Percentiles rank a stretch among this genome's conserved stretches.
phyloP scores from a whole-genome alignment of 768 basidiomycete species.

The Lepiota brunneoincarnata region DNA sequence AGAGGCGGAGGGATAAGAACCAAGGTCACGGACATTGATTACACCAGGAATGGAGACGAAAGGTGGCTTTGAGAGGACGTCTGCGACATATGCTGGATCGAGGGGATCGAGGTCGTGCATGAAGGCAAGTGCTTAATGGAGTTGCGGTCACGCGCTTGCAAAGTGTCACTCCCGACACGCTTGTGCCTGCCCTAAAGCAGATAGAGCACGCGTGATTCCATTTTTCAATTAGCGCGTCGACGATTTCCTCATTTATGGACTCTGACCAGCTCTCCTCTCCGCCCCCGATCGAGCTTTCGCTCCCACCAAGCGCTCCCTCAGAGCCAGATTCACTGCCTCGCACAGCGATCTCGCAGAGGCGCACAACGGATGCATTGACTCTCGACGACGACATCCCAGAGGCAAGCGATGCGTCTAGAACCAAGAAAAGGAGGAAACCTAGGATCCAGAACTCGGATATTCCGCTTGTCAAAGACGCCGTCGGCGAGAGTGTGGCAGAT shows the following conservation, averaged over 20 bases:
- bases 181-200: slow-evolving; percentile 36
- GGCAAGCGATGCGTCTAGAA: slow-evolving; percentile 23
- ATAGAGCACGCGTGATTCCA: slow-evolving; percentile 22
- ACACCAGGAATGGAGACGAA: slow-evolving; percentile 74
- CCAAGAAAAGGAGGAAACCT: slow-evolving; percentile 40
- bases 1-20: slow-evolving; percentile 50
- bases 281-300: slow-evolving; percentile 46
- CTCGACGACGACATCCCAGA: slow-evolving; percentile 42
- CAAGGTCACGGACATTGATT: slow-evolving; percentile 73
- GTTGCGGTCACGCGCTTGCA: slow-evolving; percentile 1
- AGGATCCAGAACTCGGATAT: slow-evolving; percentile 64
- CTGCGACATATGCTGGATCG: slow-evolving; percentile 62
- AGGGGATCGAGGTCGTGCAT: slow-evolving; percentile 60
- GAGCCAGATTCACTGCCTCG: slow-evolving; percentile 31
- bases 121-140: slow-evolving; percentile 11
- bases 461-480: slow-evolving; percentile 87
- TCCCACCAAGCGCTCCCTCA: slow-evolving; percentile 49
- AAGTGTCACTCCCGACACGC: slow-evolving; percentile 31
- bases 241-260: slow-evolving; percentile 41
- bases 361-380: slow-evolving; percentile 50
- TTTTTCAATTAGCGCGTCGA: slow-evolving; percentile 33
- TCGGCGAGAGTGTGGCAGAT: slow-evolving; percentile 93
- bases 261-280: slow-evolving; percentile 59
- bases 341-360: slow-evolving; percentile 36
- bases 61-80: slow-evolving; percentile 64